A percentile compares a stretch with the other conserved stretches of the same genome.
Conservation (phyloP, 371 early-diverging fungal species). For the Choanephora cucurbitarum region DNA sequence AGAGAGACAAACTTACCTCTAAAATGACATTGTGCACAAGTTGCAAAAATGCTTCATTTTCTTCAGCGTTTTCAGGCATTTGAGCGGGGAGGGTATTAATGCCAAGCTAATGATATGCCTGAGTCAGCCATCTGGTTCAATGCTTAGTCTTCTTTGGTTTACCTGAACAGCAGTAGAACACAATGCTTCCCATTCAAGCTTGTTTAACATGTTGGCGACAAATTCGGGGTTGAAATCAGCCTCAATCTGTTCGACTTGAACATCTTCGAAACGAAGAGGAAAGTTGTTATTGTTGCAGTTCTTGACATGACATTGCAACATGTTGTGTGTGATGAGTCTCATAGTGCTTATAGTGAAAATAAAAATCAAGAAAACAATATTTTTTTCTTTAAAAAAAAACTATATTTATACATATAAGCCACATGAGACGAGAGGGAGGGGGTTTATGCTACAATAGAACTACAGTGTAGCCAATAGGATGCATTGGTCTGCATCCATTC, state of each 20-base stretch:
- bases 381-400: too few relatives aligned
- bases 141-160: constrained; percentile 13
- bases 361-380: constrained; percentile 2
- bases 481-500: constrained; percentile 14
- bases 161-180: constrained; percentile 74
- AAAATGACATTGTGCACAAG: constrained; percentile 76
- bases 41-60: constrained; percentile 76
- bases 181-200: constrained; percentile 88
- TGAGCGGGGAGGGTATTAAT: constrained; percentile 66
- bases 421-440: too few relatives aligned
- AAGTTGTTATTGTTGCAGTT: constrained; percentile 88
- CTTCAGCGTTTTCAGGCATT: constrained; percentile 71
- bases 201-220: constrained; percentile 77
- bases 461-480: constrained; percentile 5
- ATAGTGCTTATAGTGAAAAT: constrained; percentile 37
- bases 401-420: constrained; percentile 6
- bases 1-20: constrained; percentile 81
- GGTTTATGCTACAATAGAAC: too few relatives aligned
- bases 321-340: constrained; percentile 96
- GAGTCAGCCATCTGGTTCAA: not conserved
- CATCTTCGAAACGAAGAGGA: constrained; percentile 86
- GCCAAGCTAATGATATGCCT: constrained; percentile 50
- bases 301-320: constrained; percentile 97
- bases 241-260: constrained; percentile 78
- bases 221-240: constrained; percentile 90